These are phyloP conservation scores for Globisporangium acanthophoron DNA, from an alignment of 352 stramenopile species.

Conservation along the genomic window DNA sequence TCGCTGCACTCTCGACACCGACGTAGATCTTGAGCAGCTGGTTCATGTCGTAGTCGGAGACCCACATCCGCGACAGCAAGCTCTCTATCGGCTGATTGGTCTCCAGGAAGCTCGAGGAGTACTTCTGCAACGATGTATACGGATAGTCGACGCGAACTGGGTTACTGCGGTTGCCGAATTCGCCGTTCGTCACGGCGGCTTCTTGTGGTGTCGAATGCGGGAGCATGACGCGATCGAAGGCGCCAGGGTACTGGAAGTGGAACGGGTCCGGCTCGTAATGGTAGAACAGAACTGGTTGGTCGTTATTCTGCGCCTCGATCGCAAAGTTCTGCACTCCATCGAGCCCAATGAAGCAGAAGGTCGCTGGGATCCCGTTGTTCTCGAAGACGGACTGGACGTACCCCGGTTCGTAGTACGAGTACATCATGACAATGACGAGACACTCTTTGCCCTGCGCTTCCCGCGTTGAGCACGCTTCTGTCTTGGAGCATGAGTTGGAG, in stretches of 20 bases:
- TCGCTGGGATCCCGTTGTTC: conserved; percentile 25
- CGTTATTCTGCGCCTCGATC: conserved; percentile 7
- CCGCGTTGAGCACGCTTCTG: conserved; percentile 12
- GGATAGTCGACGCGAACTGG: conserved; percentile 37
- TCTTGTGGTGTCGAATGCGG: conserved; percentile 17
- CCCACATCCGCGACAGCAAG: conserved; percentile 21
- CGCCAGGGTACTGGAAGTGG: conserved; percentile 18
- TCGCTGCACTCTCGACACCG: conserved; percentile 6
- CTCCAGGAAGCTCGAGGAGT: conserved; percentile 13
- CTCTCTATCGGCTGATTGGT: conserved; percentile 4
- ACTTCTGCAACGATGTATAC: conserved; percentile 21
- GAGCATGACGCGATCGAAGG: conserved; percentile 37
- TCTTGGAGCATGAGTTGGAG: conserved; percentile 26
- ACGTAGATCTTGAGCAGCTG: conserved; percentile 9
- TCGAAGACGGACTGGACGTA: conserved; percentile 19
- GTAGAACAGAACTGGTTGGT: conserved; percentile 31
- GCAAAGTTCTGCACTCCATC: conserved; percentile 4
- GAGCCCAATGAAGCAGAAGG: conserved; percentile 32
- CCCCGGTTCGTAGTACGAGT: conserved; percentile 12
- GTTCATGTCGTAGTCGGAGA: conserved; percentile 30
- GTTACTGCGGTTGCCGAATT: conserved; percentile 36
- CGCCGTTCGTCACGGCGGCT: conserved; percentile 8
- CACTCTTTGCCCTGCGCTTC: conserved; percentile 15
- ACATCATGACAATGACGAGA: conserved; percentile 20
- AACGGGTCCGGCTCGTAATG: conserved; percentile 48